These are phyloP conservation scores for Chalciporus piperatoides DNA, from an alignment of 1,284 basidiomycete genomes.

Conservation along the genomic window DNA sequence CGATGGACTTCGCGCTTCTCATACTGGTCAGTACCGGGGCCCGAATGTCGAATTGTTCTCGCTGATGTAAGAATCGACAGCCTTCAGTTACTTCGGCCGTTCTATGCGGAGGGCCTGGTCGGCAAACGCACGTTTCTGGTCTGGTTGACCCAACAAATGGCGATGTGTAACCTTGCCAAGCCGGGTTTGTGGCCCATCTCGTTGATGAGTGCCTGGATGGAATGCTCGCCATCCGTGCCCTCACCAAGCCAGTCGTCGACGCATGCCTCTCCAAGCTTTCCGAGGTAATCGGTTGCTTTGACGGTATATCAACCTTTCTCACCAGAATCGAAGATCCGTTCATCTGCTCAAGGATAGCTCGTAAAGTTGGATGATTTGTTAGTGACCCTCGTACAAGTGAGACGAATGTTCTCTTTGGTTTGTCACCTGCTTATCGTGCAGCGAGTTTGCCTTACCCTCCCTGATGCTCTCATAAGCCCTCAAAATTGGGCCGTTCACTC, in stretches of 20 bases:
- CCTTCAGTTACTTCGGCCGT: conserved; percentile 68
- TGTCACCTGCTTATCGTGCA: conserved; percentile 28
- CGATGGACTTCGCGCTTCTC: conserved; percentile 79
- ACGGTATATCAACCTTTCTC: background rate
- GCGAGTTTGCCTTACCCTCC: conserved; percentile 60
- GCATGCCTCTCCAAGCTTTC: conserved; percentile 62
- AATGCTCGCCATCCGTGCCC: conserved; percentile 61
- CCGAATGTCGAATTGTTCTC: background rate
- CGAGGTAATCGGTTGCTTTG: conserved; percentile 49
- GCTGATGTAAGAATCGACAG: conserved; percentile 38
- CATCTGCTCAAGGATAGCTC: conserved; percentile 53
- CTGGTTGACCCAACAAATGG: conserved; percentile 83
- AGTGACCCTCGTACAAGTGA: conserved; percentile 57
- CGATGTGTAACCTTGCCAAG: conserved; percentile 79
- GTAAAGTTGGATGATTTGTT: conserved; percentile 52
- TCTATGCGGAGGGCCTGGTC: conserved; percentile 80
- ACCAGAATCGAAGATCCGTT: conserved; percentile 44
- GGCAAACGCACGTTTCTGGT: conserved; percentile 76
- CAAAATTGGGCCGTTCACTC: conserved; percentile 58
- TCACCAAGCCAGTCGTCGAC: conserved; percentile 64
- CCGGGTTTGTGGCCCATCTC: conserved; percentile 75
- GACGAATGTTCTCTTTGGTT: conserved; percentile 8
- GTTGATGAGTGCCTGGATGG: conserved; percentile 78
- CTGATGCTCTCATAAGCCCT: conserved; percentile 75
- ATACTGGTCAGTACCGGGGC: conserved; percentile 66